Base-by-base conservation (phyloP, 2,329 filamentous ascomycete species). In the Clonostachys solani region DNA sequence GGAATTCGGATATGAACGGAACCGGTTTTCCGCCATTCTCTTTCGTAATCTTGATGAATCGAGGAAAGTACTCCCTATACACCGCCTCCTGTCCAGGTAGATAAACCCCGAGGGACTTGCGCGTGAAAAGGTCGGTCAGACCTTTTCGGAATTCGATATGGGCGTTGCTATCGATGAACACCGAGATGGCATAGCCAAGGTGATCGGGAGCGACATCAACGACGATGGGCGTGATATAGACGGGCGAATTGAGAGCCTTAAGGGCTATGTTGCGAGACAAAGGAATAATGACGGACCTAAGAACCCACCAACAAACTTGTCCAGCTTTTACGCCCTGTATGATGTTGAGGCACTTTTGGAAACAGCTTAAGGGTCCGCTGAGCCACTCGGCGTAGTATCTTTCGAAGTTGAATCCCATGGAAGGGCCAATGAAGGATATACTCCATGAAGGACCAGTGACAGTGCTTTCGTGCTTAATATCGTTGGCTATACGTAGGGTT, bases 71-170 rank as follows among this genome's bases (percentile, higher is more conserved):
- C 48, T 78, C 75, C 66, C 89, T 85, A 74, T 96, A 96, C 43
- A 96, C 87, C 60, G 90, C 88, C 69, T 96, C 89, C 72, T 96
- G 89, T 42, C 89, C 88, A 40, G 92, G 94, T 42, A 99, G 83
- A 68, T 97, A 99, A 58, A 77, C 78, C 58, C 90, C 86, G 60
- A 99, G 82, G 17, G 92, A 90, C 64, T 88, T 83, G 63, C 91
- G 89, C 41, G 92, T 97, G 75, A 99, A 99, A 29, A 97, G 81
- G 49, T 86, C 86, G 67, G 96, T 97, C 56, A 99, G 77, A 46
- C 94, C 94, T 75, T 96, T 97, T 65, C 94, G 92, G 73, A 94
- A 99, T 61, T 97, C 94, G 56, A 96, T 89, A 60, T 99, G 94
- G 37, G 84, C 83, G 72, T 92, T 95, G 61, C 94, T 94, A 63